A percentile compares a stretch with the other conserved stretches of the same genome.
phyloP scores from a whole-genome alignment of 306 rosid genomes.

The Ormosia emarginata region DNA sequence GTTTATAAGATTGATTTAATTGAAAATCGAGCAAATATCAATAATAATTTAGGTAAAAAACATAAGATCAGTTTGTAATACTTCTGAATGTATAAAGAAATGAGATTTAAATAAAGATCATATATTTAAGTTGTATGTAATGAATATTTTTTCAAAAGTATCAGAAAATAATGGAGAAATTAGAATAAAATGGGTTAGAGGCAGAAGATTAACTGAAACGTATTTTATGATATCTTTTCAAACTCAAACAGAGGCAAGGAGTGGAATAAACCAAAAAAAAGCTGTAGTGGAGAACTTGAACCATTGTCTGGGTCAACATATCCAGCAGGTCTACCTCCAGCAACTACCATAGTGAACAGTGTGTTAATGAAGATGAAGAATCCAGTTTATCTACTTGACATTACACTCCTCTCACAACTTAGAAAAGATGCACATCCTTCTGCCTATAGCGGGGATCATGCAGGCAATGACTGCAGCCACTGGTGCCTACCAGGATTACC shows the following conservation, averaged over 20 bases:
- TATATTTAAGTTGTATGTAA: not conserved
- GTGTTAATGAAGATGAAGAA: constrained; percentile 59
- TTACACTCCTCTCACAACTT: constrained; percentile 80
- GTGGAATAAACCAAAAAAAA: constrained; percentile 77
- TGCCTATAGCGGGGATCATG: constrained; percentile 49
- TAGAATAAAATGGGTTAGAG: not conserved
- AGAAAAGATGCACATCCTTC: constrained; percentile 96
- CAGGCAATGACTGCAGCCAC: constrained; percentile 91
- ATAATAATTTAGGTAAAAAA: not conserved
- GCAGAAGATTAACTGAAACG: not conserved
- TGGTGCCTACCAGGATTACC: constrained; percentile 99
- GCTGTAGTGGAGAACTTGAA: constrained; percentile 64
- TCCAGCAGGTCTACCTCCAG: constrained; percentile 85
- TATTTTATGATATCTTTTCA: not conserved
- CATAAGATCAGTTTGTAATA: not conserved
- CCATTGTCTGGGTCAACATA: constrained; percentile 75
- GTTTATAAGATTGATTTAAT: not conserved
- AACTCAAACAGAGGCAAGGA: constrained; percentile 62
- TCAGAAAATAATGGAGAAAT: not conserved
- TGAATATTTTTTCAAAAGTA: not conserved
- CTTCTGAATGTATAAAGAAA: too few relatives aligned
- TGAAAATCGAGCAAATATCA: not conserved
- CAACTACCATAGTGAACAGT: constrained; percentile 47
- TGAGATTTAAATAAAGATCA: not conserved
- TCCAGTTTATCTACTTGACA: constrained; percentile 77